phyloP scores from a whole-genome alignment of 2,329 filamentous ascomycete genomes.

The Delphinella strobiligena region DNA sequence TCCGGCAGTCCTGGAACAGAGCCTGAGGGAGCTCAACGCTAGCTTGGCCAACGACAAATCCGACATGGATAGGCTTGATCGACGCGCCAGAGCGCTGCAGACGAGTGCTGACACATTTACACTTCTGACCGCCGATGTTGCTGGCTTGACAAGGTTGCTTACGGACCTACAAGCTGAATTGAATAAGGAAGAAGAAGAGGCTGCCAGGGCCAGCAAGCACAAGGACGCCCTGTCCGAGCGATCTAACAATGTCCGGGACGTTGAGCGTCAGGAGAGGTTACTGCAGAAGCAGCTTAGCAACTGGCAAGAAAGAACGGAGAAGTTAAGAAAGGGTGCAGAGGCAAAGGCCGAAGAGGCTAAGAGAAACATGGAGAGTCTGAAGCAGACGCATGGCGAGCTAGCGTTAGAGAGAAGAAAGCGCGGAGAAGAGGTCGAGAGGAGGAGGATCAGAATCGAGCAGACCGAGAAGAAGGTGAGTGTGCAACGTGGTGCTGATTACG shows the following conservation, averaged over 20 bases:
- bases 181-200: constrained; percentile 82
- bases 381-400: constrained; percentile 65
- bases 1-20: constrained; percentile 69
- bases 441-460: constrained; percentile 89
- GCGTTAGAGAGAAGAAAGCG: constrained; percentile 79
- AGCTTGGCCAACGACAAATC: constrained; percentile 66
- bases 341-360: constrained; percentile 73
- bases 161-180: constrained; percentile 80
- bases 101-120: constrained; percentile 84
- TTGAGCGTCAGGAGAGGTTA: constrained; percentile 77
- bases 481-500: background rate
- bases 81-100: constrained; percentile 76
- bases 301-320: constrained; percentile 77
- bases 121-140: constrained; percentile 73
- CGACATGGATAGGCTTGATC: constrained; percentile 79
- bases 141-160: constrained; percentile 75
- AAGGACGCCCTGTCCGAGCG: constrained; percentile 78
- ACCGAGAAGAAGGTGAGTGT: constrained; percentile 86
- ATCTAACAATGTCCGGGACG: constrained; percentile 79
- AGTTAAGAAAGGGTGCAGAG: constrained; percentile 66
- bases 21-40: constrained; percentile 69
- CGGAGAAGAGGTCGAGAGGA: constrained; percentile 80
- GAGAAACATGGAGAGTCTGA: constrained; percentile 80
- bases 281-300: constrained; percentile 73
- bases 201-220: constrained; percentile 66